Evolutionary conservation across 78 protist species (phyloP).

Genomic region (Dictyostelium capitatum): DNA sequence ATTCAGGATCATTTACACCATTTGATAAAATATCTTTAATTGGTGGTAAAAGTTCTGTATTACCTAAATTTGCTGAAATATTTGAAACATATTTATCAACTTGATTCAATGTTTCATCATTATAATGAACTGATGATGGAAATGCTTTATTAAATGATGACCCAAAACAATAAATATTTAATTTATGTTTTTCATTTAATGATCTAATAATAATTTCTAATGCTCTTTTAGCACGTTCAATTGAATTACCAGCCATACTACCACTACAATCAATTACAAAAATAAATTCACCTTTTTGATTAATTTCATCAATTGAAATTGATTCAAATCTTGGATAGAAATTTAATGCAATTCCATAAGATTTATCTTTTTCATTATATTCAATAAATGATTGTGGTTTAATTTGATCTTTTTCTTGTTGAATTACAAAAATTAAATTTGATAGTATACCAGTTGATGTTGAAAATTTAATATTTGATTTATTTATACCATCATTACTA

Average conservation of each 20-base stretch:
- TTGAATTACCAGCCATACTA: constrained; percentile 46
- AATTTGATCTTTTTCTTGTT: neutral
- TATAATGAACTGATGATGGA: neutral
- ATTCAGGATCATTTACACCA: neutral
- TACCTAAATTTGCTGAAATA: constrained; percentile 71
- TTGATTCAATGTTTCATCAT: constrained; percentile 15
- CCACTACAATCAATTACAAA: constrained; percentile 72
- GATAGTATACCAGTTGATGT: neutral
- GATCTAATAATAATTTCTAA: constrained; percentile 42
- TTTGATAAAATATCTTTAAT: constrained; percentile 42
- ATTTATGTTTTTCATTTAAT: constrained; percentile 39
- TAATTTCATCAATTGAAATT: constrained; percentile 8
- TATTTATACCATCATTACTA: neutral
- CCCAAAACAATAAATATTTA: constrained; percentile 71
- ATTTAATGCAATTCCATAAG: constrained; percentile 14
- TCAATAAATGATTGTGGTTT: constrained; percentile 18
- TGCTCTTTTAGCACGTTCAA: constrained; percentile 28
- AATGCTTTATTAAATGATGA: neutral
- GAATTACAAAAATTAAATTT: neutral
- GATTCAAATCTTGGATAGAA: constrained; percentile 12
- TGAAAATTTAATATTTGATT: neutral
- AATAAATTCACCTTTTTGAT: constrained; percentile 43
- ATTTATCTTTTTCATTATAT: neutral
- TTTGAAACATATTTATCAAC: neutral
- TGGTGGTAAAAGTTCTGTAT: constrained; percentile 63